These are phyloP conservation scores for Henckelia pumila DNA, from an alignment of 257 asterid species.

Conservation along the genomic window DNA sequence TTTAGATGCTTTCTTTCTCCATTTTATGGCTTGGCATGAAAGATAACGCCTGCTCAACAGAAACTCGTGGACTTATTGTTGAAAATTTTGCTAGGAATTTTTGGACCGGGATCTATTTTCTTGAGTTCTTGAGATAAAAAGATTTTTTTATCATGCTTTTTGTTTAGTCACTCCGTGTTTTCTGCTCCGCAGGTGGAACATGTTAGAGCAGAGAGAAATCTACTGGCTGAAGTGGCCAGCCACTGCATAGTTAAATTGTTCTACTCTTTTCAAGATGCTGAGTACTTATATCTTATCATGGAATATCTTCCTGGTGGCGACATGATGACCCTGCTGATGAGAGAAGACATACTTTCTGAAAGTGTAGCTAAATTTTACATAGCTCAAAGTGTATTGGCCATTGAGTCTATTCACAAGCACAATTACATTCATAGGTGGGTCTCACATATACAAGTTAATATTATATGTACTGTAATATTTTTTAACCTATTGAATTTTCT, in stretches of 20 bases:
- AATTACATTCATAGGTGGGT: constrained; percentile 88
- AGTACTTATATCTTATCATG: constrained; percentile 86
- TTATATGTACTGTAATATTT: constrained; percentile 14
- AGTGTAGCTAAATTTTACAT: constrained; percentile 83
- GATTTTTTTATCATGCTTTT: too few species aligned
- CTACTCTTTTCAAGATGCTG: constrained; percentile 95
- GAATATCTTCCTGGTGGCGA: constrained; percentile 99
- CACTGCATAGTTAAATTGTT: constrained; percentile 88
- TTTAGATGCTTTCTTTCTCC: not conserved
- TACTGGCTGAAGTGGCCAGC: constrained; percentile 95
- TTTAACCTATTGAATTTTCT: constrained; percentile 15
- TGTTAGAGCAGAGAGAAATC: constrained; percentile 93
- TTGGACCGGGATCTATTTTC: not conserved
- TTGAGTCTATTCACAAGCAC: constrained; percentile 94
- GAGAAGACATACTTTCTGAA: constrained; percentile 87
- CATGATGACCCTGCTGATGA: constrained; percentile 94
- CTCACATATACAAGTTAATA: constrained; percentile 10
- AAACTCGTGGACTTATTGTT: not conserved
- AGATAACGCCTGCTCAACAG: not conserved
- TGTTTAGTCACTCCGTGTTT: not conserved
- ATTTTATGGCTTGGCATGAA: not conserved
- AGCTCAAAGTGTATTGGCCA: constrained; percentile 90
- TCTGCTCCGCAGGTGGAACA: constrained; percentile 71
- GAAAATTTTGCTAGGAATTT: not conserved
- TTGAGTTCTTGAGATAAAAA: not conserved